A percentile compares a stretch with the other conserved stretches of the same genome.
These are phyloP conservation scores for Sugiyamaella boreocaroliniensis DNA, from an alignment of 805 yeast genomes.

Conservation along the genomic window DNA sequence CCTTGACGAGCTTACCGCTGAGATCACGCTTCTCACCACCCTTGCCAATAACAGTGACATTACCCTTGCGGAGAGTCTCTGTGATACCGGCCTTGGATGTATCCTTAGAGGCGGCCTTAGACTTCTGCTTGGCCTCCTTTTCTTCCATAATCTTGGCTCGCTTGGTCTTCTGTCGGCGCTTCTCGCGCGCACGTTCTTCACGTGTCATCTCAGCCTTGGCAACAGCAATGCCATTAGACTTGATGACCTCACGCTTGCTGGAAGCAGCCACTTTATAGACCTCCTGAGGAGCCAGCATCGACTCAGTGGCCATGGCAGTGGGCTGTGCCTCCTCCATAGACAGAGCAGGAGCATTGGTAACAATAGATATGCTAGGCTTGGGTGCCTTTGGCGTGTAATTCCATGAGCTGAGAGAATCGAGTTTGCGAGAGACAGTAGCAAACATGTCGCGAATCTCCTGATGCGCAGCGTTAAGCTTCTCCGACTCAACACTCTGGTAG, in stretches of 20 bases:
- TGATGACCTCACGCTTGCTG: conserved; percentile 48
- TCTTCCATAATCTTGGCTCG: conserved; percentile 47
- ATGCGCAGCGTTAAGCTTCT: conserved; percentile 65
- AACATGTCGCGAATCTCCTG: conserved; percentile 67
- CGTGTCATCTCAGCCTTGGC: conserved; percentile 75
- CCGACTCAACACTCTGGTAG: conserved; percentile 44
- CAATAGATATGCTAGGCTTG: conserved; percentile 70
- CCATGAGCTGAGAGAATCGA: conserved; percentile 90
- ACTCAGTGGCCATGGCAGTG: conserved; percentile 61
- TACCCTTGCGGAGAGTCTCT: conserved; percentile 68
- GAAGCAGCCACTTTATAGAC: conserved; percentile 47
- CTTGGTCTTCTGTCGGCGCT: conserved; percentile 82
- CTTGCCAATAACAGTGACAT: conserved; percentile 69
- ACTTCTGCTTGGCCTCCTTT: conserved; percentile 29
- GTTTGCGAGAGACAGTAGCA: conserved; percentile 54
- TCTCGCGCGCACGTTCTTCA: conserved; percentile 78
- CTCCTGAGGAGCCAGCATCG: conserved; percentile 92
- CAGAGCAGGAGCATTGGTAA: conserved; percentile 74
- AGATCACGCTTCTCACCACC: conserved; percentile 71
- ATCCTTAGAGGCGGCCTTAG: conserved; percentile 37
- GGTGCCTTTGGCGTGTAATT: conserved; percentile 90
- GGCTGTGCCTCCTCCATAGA: conserved; percentile 97
- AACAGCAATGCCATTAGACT: conserved; percentile 68
- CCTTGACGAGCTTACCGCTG: conserved; percentile 56
- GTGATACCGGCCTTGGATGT: conserved; percentile 57